Conservation (phyloP, 176 grass and related monocot genomes). For the Rhipidocladum racemiflorum region DNA sequence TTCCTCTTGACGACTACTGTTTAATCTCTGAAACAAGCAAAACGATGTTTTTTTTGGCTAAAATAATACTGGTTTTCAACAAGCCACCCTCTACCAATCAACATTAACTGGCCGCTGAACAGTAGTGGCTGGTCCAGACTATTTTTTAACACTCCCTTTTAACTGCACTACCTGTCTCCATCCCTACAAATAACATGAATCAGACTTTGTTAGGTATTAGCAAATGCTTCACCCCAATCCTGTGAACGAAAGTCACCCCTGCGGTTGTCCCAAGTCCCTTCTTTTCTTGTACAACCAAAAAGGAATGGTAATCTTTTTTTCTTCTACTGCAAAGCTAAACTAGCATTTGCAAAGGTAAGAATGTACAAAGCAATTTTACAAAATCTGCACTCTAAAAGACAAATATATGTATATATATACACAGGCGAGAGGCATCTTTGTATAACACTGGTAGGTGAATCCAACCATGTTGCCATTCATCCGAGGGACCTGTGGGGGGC, state of each 20-base stretch:
- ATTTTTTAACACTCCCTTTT: not conserved
- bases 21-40: not conserved
- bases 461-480: slow-evolving; percentile 30
- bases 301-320: slow-evolving; percentile 12
- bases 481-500: not conserved
- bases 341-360: slow-evolving; percentile 43
- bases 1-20: slow-evolving; percentile 1
- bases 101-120: not conserved
- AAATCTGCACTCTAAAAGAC: slow-evolving; percentile 37
- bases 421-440: slow-evolving; percentile 37
- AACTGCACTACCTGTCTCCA: slow-evolving; percentile 23
- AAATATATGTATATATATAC: slow-evolving; percentile 46
- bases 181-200: slow-evolving; percentile 32
- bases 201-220: slow-evolving; percentile 7
- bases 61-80: not conserved
- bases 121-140: slow-evolving; percentile 20
- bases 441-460: slow-evolving; percentile 32
- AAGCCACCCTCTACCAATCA: slow-evolving; percentile 2
- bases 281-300: slow-evolving; percentile 28
- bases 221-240: not conserved
- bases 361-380: slow-evolving; percentile 66
- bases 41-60: not conserved
- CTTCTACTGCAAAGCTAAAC: slow-evolving; percentile 40
- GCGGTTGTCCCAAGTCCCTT: slow-evolving; percentile 18
- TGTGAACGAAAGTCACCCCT: not conserved